phyloP scores from a whole-genome alignment of 768 basidiomycete species.

The Glaciozyma martinii region DNA sequence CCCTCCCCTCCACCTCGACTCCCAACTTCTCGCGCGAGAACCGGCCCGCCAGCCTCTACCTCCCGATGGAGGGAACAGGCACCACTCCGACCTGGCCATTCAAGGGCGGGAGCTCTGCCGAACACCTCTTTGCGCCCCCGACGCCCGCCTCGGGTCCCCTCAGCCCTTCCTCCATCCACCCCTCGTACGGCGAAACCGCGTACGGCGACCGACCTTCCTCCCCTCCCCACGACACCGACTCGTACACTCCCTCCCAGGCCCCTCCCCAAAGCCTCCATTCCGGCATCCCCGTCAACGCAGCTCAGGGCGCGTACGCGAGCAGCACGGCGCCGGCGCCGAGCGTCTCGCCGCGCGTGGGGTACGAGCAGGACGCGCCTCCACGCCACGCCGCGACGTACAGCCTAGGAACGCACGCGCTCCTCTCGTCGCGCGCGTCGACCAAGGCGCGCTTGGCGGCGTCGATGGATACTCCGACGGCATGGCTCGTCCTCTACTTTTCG shows the following conservation, averaged over 20 bases:
- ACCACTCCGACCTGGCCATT: conserved; percentile 24
- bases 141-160: background rate
- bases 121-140: background rate
- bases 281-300: background rate
- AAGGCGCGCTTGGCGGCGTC: background rate
- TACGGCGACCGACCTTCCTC: conserved; percentile 1
- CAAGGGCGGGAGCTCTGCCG: background rate
- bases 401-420: conserved; percentile 8
- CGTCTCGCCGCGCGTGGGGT: background rate
- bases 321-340: conserved; percentile 2
- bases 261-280: background rate
- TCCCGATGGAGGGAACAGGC: conserved; percentile 1
- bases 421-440: background rate
- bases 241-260: no score
- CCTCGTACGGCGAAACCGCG: conserved; percentile 25
- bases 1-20: background rate
- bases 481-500: conserved; percentile 74
- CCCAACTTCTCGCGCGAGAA: background rate
- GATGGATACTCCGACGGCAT: conserved; percentile 37
- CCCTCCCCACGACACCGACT: no score
- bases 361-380: background rate
- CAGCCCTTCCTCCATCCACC: conserved; percentile 25
- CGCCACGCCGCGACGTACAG: conserved; percentile 2
- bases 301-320: background rate
- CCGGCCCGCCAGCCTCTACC: background rate